A percentile compares a stretch with the other conserved stretches of the same genome.
phyloP scores from a whole-genome alignment of 2,329 filamentous ascomycete species.

The Exophiala sideris region DNA sequence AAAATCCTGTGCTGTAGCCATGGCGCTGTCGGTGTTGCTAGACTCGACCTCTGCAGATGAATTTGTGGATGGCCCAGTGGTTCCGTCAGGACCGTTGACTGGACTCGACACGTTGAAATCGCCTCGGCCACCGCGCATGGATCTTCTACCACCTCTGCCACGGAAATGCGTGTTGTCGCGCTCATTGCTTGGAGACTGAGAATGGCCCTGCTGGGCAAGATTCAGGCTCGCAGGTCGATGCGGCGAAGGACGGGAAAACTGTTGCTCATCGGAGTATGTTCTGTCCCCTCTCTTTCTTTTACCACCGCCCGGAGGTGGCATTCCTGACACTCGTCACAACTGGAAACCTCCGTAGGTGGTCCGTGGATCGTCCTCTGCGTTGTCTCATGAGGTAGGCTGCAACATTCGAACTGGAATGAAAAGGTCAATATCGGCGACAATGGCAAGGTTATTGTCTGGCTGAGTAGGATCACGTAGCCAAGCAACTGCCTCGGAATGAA shows the following conservation, averaged over 20 bases:
- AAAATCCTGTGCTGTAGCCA: constrained; percentile 27
- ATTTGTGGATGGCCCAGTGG: neutral
- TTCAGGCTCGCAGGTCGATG: constrained; percentile 47
- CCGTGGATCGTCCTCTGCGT: constrained; percentile 2
- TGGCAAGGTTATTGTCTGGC: no score
- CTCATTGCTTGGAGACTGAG: constrained; percentile 32
- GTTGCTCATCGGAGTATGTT: constrained; percentile 42
- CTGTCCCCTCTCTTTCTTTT: constrained; percentile 56
- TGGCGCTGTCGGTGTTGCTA: constrained; percentile 32
- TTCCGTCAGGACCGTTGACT: constrained; percentile 10
- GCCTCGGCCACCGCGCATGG: constrained; percentile 22
- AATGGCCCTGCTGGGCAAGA: constrained; percentile 52
- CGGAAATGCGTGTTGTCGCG: constrained; percentile 14
- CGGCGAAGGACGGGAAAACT: constrained; percentile 42
- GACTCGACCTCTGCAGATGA: constrained; percentile 31
- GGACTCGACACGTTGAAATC: constrained; percentile 9
- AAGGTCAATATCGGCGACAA: neutral
- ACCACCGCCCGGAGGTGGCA: constrained; percentile 49
- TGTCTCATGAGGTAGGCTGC: constrained; percentile 14
- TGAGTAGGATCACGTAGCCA: no score
- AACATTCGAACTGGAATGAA: constrained; percentile 5
- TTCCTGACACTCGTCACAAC: constrained; percentile 31
- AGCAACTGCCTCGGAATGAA: no score
- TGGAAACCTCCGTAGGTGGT: constrained; percentile 10
- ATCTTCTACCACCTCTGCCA: constrained; percentile 32